Evolutionary conservation across 192 early-diverging fungal genomes (phyloP).

Genomic region (Rhizophagus clarus): DNA sequence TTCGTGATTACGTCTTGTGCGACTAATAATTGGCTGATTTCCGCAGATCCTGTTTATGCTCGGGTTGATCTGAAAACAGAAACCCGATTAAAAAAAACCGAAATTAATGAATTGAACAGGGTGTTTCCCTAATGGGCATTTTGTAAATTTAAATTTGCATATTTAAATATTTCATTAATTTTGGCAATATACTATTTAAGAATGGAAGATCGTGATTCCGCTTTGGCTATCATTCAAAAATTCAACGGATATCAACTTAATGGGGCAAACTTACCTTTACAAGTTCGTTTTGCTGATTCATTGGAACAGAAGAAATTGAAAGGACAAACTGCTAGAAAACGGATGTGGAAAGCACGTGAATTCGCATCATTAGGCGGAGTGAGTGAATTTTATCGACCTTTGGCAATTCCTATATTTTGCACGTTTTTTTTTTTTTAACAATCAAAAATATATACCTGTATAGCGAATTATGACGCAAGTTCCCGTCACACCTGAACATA

Average conservation of each 20-base stretch:
- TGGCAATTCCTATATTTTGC: not conserved
- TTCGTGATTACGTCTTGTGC: not conserved
- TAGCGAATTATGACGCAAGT: slow-evolving; percentile 22
- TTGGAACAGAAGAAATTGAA: slow-evolving; percentile 79
- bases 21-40: not conserved
- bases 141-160: too few species aligned
- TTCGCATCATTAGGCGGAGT: slow-evolving; percentile 42
- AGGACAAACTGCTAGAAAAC: slow-evolving; percentile 54
- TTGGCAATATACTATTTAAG: slow-evolving; percentile 33
- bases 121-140: too few species aligned
- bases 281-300: slow-evolving; percentile 81
- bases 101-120: too few species aligned
- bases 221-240: slow-evolving; percentile 64
- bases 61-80: not conserved
- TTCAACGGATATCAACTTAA: slow-evolving; percentile 64
- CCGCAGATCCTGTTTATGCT: not conserved
- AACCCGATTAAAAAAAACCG: not conserved
- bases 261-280: slow-evolving; percentile 63
- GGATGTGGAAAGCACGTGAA: slow-evolving; percentile 43
- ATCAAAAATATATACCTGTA: not conserved
- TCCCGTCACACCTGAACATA: slow-evolving; percentile 51
- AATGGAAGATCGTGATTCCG: slow-evolving; percentile 72
- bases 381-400: not conserved
- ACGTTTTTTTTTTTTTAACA: not conserved
- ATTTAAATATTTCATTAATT: not conserved